phyloP scores from a whole-genome alignment of 2,329 filamentous ascomycete genomes.

The Epichloe gansuensis region DNA sequence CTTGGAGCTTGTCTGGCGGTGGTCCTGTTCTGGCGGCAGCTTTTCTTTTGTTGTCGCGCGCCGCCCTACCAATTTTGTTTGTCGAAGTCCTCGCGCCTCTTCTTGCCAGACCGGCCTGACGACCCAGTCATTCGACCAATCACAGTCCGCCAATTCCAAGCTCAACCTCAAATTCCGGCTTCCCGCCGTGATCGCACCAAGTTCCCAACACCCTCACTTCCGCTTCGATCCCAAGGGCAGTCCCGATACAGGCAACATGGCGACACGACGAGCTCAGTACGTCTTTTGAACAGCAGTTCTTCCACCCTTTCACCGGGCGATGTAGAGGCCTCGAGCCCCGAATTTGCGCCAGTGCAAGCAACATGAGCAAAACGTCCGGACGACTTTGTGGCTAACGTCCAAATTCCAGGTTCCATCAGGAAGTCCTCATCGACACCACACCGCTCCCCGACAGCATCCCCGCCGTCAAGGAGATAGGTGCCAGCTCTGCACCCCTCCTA shows the following conservation, averaged over 20 bases:
- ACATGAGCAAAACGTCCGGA: background rate
- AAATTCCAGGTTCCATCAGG: conserved; percentile 73
- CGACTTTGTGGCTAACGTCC: conserved; percentile 14
- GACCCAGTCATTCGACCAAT: conserved; percentile 22
- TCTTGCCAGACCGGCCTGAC: conserved; percentile 17
- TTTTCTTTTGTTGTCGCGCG: conserved; percentile 6
- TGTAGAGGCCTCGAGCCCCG: background rate
- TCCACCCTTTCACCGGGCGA: background rate
- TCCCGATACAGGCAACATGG: conserved; percentile 24
- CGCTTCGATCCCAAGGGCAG: conserved; percentile 15
- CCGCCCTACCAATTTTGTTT: conserved; percentile 2
- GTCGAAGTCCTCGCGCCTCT: background rate
- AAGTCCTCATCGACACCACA: conserved; percentile 88
- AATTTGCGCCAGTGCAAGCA: background rate
- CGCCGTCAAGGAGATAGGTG: conserved; percentile 84
- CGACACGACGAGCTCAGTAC: conserved; percentile 31
- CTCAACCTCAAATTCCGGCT: conserved; percentile 21
- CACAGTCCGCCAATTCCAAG: conserved; percentile 26
- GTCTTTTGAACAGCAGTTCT: conserved; percentile 9
- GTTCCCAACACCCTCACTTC: conserved; percentile 17
- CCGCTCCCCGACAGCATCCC: conserved; percentile 87
- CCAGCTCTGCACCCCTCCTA: conserved; percentile 81
- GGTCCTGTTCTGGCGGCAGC: background rate
- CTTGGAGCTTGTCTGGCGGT: background rate
- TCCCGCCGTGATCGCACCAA: conserved; percentile 1